phyloP scores from a whole-genome alignment of 2,329 filamentous ascomycete species.

The Neofusicoccum cordaticola region DNA sequence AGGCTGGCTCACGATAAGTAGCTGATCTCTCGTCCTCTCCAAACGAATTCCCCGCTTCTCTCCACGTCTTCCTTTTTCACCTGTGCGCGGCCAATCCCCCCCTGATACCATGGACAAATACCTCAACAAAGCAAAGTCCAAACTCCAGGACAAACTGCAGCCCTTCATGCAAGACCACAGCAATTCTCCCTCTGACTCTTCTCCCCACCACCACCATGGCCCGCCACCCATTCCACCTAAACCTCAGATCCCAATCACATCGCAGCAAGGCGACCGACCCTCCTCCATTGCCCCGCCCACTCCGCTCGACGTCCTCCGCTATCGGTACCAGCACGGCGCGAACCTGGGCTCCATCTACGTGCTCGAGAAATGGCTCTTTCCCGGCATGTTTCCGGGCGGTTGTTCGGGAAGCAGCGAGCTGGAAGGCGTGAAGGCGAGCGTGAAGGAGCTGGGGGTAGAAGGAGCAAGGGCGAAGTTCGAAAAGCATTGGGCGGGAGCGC shows the following conservation, averaged over 20 bases:
- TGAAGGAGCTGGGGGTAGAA: slow-evolving; percentile 48
- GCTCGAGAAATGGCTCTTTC: slow-evolving; percentile 58
- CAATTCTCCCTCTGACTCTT: background rate
- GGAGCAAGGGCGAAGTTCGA: slow-evolving; percentile 52
- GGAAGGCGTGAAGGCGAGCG: slow-evolving; percentile 49
- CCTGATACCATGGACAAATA: slow-evolving; percentile 13
- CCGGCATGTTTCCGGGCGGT: slow-evolving; percentile 48
- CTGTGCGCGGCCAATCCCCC: background rate
- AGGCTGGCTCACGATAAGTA: background rate
- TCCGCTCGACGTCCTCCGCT: slow-evolving; percentile 45
- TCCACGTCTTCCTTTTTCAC: too few relatives aligned
- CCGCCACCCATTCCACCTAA: slow-evolving; percentile 12
- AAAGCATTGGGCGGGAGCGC: slow-evolving; percentile 51
- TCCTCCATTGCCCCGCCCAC: background rate
- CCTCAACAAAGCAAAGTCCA: slow-evolving; percentile 16
- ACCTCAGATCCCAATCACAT: slow-evolving; percentile 1
- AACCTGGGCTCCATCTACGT: slow-evolving; percentile 60
- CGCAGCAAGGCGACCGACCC: background rate
- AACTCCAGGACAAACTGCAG: slow-evolving; percentile 14
- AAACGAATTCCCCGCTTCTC: too few relatives aligned
- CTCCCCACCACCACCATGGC: background rate
- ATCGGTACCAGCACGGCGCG: slow-evolving; percentile 59
- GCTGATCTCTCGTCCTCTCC: background rate
- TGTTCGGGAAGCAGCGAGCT: slow-evolving; percentile 48
- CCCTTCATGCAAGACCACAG: background rate